phyloP scores from a whole-genome alignment of 2,329 filamentous ascomycete genomes.

The Cladophialophora exuberans region DNA sequence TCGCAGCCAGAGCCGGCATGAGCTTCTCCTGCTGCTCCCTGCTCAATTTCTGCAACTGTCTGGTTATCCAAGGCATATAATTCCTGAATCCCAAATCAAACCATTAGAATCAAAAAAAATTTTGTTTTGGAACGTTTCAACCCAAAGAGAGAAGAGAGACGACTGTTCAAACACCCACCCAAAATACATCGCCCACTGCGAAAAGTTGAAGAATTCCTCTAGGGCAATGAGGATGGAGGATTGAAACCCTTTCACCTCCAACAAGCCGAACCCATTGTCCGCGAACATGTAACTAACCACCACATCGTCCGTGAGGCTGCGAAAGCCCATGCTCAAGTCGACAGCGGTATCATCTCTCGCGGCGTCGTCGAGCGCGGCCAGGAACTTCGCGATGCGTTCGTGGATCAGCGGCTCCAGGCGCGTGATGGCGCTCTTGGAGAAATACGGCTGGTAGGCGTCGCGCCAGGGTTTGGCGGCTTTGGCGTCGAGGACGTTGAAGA shows the following conservation, averaged over 20 bases:
- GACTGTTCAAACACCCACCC: too few relatives aligned
- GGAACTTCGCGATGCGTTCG: slow-evolving; percentile 30
- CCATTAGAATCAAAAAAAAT: too few relatives aligned
- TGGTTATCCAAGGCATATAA: slow-evolving; percentile 7
- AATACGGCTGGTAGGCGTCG: slow-evolving; percentile 36
- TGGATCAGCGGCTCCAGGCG: slow-evolving; percentile 36
- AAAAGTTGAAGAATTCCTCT: slow-evolving; percentile 9
- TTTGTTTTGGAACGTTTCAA: too few relatives aligned
- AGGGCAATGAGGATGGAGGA: slow-evolving; percentile 10
- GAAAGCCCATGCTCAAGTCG: slow-evolving; percentile 19
- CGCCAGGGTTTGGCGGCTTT: slow-evolving; percentile 20
- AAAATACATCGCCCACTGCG: slow-evolving; percentile 17
- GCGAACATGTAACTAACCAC: slow-evolving; percentile 18
- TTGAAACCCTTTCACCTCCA: slow-evolving; percentile 8
- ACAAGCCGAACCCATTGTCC: slow-evolving; percentile 11
- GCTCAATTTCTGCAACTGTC: slow-evolving; percentile 9
- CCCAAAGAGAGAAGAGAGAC: too few relatives aligned
- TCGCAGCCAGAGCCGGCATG: slow-evolving; percentile 8
- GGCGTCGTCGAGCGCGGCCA: slow-evolving; percentile 8
- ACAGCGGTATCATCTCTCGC: not conserved
- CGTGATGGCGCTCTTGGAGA: slow-evolving; percentile 36
- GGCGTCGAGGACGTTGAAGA: slow-evolving; percentile 15
- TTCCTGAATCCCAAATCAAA: too few relatives aligned
- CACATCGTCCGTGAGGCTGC: slow-evolving; percentile 13
- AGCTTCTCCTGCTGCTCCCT: slow-evolving; percentile 14